A percentile compares a stretch with the other conserved stretches of the same genome.
Conservation (phyloP, 1,284 basidiomycete species). For the Rhodofomes roseus region DNA sequence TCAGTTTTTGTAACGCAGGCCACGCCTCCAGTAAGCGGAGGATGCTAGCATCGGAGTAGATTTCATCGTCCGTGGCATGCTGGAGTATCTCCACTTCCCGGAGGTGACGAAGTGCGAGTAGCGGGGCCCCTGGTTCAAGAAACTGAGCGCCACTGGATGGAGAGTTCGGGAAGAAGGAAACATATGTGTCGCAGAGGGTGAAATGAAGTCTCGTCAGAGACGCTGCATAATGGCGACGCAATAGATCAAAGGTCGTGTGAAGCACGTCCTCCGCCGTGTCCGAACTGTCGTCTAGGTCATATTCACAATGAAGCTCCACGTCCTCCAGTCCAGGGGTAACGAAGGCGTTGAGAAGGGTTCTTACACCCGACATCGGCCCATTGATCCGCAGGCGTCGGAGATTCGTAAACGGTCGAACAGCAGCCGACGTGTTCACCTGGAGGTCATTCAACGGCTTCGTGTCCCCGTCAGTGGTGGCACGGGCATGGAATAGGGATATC, state of each 20-base stretch:
- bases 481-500: no score
- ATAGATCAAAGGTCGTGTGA: no score
- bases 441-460: not conserved
- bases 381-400: not conserved
- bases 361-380: not conserved
- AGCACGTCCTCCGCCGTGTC: no score
- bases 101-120: not conserved
- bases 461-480: not conserved
- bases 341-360: not conserved
- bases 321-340: not conserved
- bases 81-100: not conserved
- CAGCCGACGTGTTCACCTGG: not conserved
- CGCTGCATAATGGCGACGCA: no score
- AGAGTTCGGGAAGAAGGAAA: not conserved
- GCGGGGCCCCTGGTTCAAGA: not conserved
- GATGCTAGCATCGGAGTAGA: not conserved
- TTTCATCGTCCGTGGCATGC: no score
- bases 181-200: no score
- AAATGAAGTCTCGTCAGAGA: no score
- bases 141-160: no score
- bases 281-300: not conserved
- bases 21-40: not conserved
- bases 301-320: not conserved
- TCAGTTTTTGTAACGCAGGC: not conserved
- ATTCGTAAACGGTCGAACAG: not conserved